These are phyloP conservation scores for Mycocentrospora acerina DNA, from an alignment of 2,329 filamentous ascomycete genomes.

Conservation along the genomic window DNA sequence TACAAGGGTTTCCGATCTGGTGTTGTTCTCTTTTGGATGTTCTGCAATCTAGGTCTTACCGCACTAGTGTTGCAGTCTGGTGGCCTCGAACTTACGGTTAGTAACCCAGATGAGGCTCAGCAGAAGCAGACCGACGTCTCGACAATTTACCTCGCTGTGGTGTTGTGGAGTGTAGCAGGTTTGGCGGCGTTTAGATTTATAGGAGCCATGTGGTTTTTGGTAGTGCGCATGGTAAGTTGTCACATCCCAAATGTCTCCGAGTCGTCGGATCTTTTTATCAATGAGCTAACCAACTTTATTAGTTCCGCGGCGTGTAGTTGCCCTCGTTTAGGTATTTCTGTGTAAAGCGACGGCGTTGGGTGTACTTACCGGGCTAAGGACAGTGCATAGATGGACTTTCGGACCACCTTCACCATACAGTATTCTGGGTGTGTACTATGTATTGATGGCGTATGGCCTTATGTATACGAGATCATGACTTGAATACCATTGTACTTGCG, in stretches of 20 bases:
- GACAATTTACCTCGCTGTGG: constrained; percentile 81
- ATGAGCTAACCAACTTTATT: constrained; percentile 27
- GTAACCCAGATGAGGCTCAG: constrained; percentile 42
- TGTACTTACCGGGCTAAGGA: constrained; percentile 3
- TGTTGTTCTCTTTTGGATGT: constrained; percentile 94
- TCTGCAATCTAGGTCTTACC: constrained; percentile 86
- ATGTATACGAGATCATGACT: constrained; percentile 10
- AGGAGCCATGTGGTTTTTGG: constrained; percentile 87
- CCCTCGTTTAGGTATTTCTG: background rate
- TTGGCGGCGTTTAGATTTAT: constrained; percentile 84
- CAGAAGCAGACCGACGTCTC: constrained; percentile 58
- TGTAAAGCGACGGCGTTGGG: constrained; percentile 6
- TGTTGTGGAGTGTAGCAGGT: constrained; percentile 85
- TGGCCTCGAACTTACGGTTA: constrained; percentile 64
- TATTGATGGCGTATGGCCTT: constrained; percentile 3
- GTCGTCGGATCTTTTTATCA: background rate
- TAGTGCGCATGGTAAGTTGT: constrained; percentile 51
- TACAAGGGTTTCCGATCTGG: constrained; percentile 94
- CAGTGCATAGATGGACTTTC: constrained; percentile 1
- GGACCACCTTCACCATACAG: background rate
- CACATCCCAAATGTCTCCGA: background rate
- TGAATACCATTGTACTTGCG: constrained; percentile 10
- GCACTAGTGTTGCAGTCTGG: constrained; percentile 85
- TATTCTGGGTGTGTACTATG: constrained; percentile 1
- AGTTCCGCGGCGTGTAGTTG: constrained; percentile 55